Evolutionary conservation across 2,329 filamentous ascomycete genomes (phyloP).

Genomic region (Aspergillus hortae): DNA sequence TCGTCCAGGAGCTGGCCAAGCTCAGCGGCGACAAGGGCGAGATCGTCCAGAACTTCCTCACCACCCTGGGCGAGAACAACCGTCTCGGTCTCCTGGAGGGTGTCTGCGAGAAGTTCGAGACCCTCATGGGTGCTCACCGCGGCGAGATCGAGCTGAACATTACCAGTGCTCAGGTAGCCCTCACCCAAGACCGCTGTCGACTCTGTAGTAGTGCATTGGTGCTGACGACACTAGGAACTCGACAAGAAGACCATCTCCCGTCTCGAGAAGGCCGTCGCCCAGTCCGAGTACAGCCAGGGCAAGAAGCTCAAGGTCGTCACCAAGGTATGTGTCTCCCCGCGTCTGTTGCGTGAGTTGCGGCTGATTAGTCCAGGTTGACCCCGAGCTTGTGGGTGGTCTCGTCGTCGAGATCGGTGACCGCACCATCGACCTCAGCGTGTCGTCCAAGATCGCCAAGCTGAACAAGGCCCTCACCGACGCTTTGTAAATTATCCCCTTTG

Average conservation of each 20-base stretch:
- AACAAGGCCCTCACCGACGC: slow-evolving; percentile 98
- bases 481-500: slow-evolving; percentile 66
- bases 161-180: slow-evolving; percentile 78
- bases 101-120: slow-evolving; percentile 80
- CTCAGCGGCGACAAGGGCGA: slow-evolving; percentile 70
- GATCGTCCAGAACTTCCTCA: slow-evolving; percentile 91
- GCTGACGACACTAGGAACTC: slow-evolving; percentile 59
- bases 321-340: slow-evolving; percentile 55
- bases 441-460: slow-evolving; percentile 91
- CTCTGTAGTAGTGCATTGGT: background rate
- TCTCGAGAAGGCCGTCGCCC: slow-evolving; percentile 81
- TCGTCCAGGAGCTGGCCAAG: slow-evolving; percentile 86
- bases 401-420: slow-evolving; percentile 96
- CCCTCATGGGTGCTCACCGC: slow-evolving; percentile 81
- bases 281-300: slow-evolving; percentile 84
- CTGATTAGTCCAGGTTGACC: slow-evolving; percentile 65
- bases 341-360: too few relatives aligned
- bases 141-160: slow-evolving; percentile 93
- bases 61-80: slow-evolving; percentile 93
- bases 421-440: slow-evolving; percentile 96
- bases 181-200: background rate
- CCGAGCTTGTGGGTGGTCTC: slow-evolving; percentile 89
- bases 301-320: slow-evolving; percentile 98
- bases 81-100: slow-evolving; percentile 76
- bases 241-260: slow-evolving; percentile 82